A percentile compares a stretch with the other conserved stretches of the same genome.
Conservation (phyloP, 23 red algal genomes). For the Gracilaria vermiculophylla region DNA sequence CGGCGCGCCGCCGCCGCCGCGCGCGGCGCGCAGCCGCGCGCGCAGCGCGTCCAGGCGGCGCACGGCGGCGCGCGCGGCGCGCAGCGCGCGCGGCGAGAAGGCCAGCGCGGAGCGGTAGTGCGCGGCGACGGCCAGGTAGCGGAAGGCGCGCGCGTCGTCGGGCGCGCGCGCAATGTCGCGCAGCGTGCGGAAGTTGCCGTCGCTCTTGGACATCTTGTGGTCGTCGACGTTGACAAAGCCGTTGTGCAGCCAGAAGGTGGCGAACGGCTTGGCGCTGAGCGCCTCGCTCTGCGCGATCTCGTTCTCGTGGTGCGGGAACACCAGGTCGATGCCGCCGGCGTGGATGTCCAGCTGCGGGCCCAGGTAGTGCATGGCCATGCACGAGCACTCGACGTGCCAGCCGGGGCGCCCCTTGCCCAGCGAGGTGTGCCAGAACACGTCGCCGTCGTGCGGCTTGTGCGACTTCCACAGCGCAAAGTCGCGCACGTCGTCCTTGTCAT, state of each 20-base stretch:
- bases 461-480: conserved; percentile 99
- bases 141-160: conserved; percentile 84
- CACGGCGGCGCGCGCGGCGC: conserved; percentile 68
- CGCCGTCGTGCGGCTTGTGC: conserved; percentile 75
- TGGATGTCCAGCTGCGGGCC: conserved; percentile 92
- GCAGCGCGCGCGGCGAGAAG: conserved; percentile 70
- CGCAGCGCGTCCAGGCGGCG: conserved; percentile 83
- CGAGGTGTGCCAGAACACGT: conserved; percentile 73
- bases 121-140: conserved; percentile 85
- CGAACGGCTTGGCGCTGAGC: conserved; percentile 61
- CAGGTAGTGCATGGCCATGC: conserved; percentile 97
- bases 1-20: background rate
- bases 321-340: conserved; percentile 90
- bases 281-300: conserved; percentile 96
- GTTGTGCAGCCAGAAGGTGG: conserved; percentile 95
- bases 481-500: conserved; percentile 73
- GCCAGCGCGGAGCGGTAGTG: conserved; percentile 88
- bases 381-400: conserved; percentile 98
- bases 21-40: conserved; percentile 22
- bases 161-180: conserved; percentile 61
- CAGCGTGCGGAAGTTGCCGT: conserved; percentile 87
- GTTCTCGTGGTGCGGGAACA: conserved; percentile 99
- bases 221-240: conserved; percentile 95
- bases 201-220: conserved; percentile 98
- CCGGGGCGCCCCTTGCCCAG: conserved; percentile 94